Evolutionary conservation across 495 filamentous ascomycete species (phyloP), one percentile per base, ranked within the genome.

Genomic region (Hyaloscypha variabilis): DNA sequence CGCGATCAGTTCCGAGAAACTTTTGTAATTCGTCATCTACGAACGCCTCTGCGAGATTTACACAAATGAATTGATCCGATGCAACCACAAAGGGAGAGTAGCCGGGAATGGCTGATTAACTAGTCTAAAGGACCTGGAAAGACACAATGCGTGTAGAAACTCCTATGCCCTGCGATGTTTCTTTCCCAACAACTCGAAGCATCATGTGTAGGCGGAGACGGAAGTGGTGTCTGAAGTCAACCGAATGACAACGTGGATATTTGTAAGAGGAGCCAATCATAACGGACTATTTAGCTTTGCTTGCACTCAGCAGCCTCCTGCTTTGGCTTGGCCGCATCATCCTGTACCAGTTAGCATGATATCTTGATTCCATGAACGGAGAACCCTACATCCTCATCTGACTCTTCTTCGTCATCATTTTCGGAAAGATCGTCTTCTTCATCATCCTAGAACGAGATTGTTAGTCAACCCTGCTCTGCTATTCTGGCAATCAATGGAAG

Each of bases 281-380:
- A 17, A 46, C 19, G 11, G 25, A 52, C 21, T 11, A 53, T 86
- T 82, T 88, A 99, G 81, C 93, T 98, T 83, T 98, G 96, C 85
- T 98, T 99, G 90, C 96, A 99, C 83, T 99, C 96, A 66, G 95
- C 92, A 66, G 96, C 90, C 81, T 99, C 96, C 78, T 97, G 94
- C 87, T 97, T 98, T 50, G 96, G 94, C 87, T 98, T 97, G 67
- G 91, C 88, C 59, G 87, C 87, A 75, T 97, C 96, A 78, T 97
- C 93, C 96, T 99, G 70, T 26, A 67, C 69, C n/a, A 25, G 42
- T 68, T 66, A 67, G 68, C 21, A 21, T 23, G 6, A 23, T 2
- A 8, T 39, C 8, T 39, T 63, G 14, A 46, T 54, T 30, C 11
- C 28, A 14, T 46, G 54, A 21, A 50, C 53, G 53, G 53, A 57